phyloP scores from a whole-genome alignment of 225 moss, liverwort and hornwort genomes.

The Straminergon stramineum region DNA sequence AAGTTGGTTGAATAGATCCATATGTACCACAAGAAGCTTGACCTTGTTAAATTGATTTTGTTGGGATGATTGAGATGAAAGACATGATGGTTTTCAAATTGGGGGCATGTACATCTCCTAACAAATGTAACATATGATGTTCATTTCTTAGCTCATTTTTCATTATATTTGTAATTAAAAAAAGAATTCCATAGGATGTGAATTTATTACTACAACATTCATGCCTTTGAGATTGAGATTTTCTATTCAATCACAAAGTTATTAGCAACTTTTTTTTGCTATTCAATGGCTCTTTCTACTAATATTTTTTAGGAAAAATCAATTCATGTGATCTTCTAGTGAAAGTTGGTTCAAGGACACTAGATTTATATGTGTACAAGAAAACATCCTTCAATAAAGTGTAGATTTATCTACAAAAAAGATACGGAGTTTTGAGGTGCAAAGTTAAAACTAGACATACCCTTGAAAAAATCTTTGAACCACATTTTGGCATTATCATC shows the following conservation, averaged over 20 bases:
- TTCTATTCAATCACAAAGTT: background rate
- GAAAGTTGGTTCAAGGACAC: background rate
- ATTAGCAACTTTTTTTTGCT: background rate
- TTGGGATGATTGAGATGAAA: background rate
- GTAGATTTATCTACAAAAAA: background rate
- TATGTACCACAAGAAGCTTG: background rate
- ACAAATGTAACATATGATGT: background rate
- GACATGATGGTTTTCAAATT: background rate
- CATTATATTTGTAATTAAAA: background rate
- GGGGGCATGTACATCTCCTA: rapidly evolving
- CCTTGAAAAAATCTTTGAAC: background rate
- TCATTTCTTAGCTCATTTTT: background rate
- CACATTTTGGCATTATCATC: background rate
- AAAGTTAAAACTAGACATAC: background rate
- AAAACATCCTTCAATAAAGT: background rate
- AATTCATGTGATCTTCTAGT: background rate
- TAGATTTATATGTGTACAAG: background rate
- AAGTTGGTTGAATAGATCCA: background rate
- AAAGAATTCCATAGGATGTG: background rate
- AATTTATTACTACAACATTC: background rate
- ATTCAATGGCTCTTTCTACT: background rate
- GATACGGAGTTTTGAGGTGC: background rate
- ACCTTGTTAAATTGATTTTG: background rate
- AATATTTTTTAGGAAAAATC: background rate
- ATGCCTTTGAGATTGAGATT: background rate